phyloP scores from a whole-genome alignment of 2,329 filamentous ascomycete genomes.

The Trichoderma polysporum region DNA sequence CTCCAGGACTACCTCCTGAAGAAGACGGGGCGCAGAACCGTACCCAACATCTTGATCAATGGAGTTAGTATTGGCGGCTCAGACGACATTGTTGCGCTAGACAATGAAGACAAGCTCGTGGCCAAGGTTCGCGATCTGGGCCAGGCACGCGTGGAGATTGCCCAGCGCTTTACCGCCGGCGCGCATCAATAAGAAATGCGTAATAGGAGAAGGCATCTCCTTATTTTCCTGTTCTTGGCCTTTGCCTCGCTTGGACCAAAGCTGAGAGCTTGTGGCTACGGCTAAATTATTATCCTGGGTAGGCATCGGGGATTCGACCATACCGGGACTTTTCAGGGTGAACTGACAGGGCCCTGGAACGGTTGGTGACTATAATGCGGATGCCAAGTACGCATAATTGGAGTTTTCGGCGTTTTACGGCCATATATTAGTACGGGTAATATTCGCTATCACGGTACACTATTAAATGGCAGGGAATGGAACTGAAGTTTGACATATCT shows the following conservation, averaged over 20 bases:
- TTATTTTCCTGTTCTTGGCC: neutral
- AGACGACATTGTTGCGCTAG: slow-evolving; percentile 77
- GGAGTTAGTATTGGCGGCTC: slow-evolving; percentile 87
- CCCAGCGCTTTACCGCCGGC: slow-evolving; percentile 44
- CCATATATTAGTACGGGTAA: neutral
- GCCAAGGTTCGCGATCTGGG: slow-evolving; percentile 72
- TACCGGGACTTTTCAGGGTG: neutral
- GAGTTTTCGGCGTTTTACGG: slow-evolving; percentile 12
- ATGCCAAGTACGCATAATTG: slow-evolving; percentile 5
- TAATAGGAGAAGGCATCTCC: neutral
- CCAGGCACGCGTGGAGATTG: slow-evolving; percentile 60
- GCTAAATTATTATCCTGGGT: neutral
- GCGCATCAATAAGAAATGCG: slow-evolving; percentile 4
- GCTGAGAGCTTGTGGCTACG: neutral
- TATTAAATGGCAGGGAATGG: neutral
- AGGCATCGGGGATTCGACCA: neutral
- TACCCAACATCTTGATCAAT: slow-evolving; percentile 88
- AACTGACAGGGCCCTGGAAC: neutral
- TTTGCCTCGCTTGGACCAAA: neutral
- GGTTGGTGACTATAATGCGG: neutral
- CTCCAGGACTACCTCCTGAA: slow-evolving; percentile 71
- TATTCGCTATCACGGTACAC: neutral
- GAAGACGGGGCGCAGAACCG: slow-evolving; percentile 78
- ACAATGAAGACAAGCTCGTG: slow-evolving; percentile 64
- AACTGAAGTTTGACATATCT: neutral